Evolutionary conservation across 2,329 filamentous ascomycete species (phyloP), one percentile per base, ranked within the genome.

Genomic region (Ceratocystis huliohia): DNA sequence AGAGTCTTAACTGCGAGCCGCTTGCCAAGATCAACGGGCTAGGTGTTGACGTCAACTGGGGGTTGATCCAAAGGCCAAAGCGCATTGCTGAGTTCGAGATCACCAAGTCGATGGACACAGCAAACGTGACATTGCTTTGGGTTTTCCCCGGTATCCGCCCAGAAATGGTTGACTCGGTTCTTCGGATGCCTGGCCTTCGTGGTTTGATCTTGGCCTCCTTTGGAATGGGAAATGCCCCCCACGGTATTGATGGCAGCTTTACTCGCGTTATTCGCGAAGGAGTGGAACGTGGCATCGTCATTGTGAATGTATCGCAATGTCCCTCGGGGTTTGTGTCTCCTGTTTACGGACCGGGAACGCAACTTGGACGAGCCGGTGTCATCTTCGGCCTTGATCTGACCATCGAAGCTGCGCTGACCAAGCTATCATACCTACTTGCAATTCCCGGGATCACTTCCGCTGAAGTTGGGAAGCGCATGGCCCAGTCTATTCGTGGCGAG

Each of bases 231-330:
- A 96, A 96, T 76, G 88, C 92, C 10, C 92, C 92, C 2, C 88
- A 88, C 48, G 91, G 90, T 37, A 82, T 86, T 61, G 89, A 94
- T 73, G 89, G 89, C 66, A 86, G 84, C 64, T 82, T 96, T 74
- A 91, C 88, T 17, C 85, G 85, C 65, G 88, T 93, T 62, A 85
- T 96, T 71, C 82, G 84, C 20, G 83, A 85, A 56, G 91, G 89
- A 25, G 89, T 96, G 50, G 80, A 86, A 72, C 84, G 90, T 67
- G 91, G 90, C 46, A 86, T 94, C 70, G 85, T 94, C 67, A 87
- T 96, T 68, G 89, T 96, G 70, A 96, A 95, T 73, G 87, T 96
- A 68, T 95, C 89, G 63, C 92, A 96, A 77, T 96, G 92, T 80
- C 82, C 87, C 71, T 87, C 83, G 68, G 88, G 88, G 56, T 88